phyloP scores from a whole-genome alignment of 257 asterid genomes.

The Plectranthus barbatus region DNA sequence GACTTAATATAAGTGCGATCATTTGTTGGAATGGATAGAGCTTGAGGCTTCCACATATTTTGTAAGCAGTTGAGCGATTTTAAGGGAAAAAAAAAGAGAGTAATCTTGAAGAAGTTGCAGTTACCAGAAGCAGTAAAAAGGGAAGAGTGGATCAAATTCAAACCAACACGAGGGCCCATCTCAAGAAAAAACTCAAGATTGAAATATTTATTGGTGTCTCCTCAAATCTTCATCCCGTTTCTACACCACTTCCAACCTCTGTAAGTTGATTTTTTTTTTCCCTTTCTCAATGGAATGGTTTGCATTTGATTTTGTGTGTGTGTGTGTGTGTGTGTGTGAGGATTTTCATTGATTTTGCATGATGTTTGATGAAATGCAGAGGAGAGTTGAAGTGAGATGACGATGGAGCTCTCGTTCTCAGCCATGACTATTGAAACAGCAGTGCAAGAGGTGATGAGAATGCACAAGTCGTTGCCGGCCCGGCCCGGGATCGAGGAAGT shows the following conservation, averaged over 20 bases:
- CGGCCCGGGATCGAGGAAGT: conserved; percentile 80
- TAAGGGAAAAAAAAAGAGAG: no score
- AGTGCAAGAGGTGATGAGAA: conserved; percentile 62
- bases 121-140: neutral
- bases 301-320: no score
- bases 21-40: no score
- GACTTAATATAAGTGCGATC: no score
- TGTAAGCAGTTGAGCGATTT: neutral
- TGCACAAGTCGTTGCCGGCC: conserved; percentile 60
- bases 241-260: neutral
- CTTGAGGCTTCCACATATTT: no score
- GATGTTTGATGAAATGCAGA: conserved; percentile 3
- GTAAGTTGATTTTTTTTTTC: neutral
- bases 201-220: neutral
- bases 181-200: neutral
- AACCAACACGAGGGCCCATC: conserved; percentile 21
- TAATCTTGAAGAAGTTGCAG: conserved; percentile 3
- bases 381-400: neutral
- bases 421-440: conserved; percentile 41
- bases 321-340: no score
- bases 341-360: neutral
- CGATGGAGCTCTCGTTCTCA: conserved; percentile 16
- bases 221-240: neutral
- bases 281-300: neutral
- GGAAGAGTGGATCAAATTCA: neutral